Evolutionary conservation across 371 early-diverging fungal genomes (phyloP).

Genomic region (Dichotomocladium elegans): DNA sequence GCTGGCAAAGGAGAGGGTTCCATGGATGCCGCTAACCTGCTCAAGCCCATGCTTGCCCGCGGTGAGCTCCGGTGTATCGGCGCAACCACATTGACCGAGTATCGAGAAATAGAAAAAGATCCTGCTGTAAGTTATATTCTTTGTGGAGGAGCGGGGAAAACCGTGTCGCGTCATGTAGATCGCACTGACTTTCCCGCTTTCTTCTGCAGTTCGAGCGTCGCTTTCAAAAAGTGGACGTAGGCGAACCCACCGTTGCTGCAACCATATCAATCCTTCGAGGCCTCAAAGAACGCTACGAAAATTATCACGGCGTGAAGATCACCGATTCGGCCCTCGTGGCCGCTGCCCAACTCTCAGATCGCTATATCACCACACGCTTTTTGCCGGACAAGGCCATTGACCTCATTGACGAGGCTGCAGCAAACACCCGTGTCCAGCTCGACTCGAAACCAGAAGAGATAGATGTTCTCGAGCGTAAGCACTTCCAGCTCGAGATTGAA

Average conservation of each 20-base stretch:
- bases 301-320: constrained; percentile 85
- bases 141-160: no score
- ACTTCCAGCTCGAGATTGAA: constrained; percentile 93
- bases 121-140: constrained; percentile 64
- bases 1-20: constrained; percentile 90
- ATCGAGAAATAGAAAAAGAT: constrained; percentile 82
- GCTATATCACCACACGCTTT: constrained; percentile 79
- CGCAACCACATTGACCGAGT: constrained; percentile 89
- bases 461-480: constrained; percentile 87
- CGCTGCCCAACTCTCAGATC: constrained; percentile 74
- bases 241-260: constrained; percentile 78
- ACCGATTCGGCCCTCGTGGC: constrained; percentile 76
- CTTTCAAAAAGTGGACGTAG: constrained; percentile 81
- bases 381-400: constrained; percentile 87
- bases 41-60: constrained; percentile 87
- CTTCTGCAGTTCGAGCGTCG: constrained; percentile 68
- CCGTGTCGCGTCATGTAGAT: no score
- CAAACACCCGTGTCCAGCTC: constrained; percentile 90
- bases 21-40: constrained; percentile 92
- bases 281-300: constrained; percentile 81
- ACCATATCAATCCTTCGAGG: constrained; percentile 86
- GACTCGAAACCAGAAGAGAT: constrained; percentile 96
- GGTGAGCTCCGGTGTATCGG: constrained; percentile 87
- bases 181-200: no score
- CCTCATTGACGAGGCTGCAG: constrained; percentile 91